A percentile compares a stretch with the other conserved stretches of the same genome.
phyloP scores from a whole-genome alignment of 2,329 filamentous ascomycete genomes.

The Ophiostoma sp. region DNA sequence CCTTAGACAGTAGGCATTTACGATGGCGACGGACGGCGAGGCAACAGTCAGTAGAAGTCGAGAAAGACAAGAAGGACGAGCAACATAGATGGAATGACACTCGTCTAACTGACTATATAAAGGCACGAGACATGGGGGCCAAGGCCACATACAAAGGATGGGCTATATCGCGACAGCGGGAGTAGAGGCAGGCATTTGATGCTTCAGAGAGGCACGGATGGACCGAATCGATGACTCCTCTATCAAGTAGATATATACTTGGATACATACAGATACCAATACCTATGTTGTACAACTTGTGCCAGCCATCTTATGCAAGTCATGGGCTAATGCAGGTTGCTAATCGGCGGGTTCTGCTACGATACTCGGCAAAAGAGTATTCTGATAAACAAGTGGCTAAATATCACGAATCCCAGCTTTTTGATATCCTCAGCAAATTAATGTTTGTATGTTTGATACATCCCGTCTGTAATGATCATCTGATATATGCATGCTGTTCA shows the following conservation, averaged over 20 bases:
- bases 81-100: neutral
- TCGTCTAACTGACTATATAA: neutral
- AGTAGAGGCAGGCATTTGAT: neutral
- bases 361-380: neutral
- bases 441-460: neutral
- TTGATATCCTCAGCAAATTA: neutral
- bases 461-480: conserved; percentile 13
- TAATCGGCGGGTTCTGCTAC: neutral
- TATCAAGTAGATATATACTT: neutral
- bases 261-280: neutral
- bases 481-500: conserved; percentile 20
- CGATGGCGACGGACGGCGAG: neutral
- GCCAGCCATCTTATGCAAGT: conserved; percentile 20
- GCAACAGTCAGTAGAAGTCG: neutral
- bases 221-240: neutral
- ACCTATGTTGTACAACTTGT: conserved; percentile 5
- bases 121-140: neutral
- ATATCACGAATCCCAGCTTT: neutral
- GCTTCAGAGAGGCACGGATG: neutral
- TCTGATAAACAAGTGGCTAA: neutral
- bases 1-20: neutral
- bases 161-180: neutral
- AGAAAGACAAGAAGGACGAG: neutral
- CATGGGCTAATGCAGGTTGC: conserved; percentile 23
- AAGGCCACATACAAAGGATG: neutral